Percentiles rank a stretch among this genome's conserved stretches.
Conservation (phyloP, 306 rosid genomes). For the Malus asiatica region DNA sequence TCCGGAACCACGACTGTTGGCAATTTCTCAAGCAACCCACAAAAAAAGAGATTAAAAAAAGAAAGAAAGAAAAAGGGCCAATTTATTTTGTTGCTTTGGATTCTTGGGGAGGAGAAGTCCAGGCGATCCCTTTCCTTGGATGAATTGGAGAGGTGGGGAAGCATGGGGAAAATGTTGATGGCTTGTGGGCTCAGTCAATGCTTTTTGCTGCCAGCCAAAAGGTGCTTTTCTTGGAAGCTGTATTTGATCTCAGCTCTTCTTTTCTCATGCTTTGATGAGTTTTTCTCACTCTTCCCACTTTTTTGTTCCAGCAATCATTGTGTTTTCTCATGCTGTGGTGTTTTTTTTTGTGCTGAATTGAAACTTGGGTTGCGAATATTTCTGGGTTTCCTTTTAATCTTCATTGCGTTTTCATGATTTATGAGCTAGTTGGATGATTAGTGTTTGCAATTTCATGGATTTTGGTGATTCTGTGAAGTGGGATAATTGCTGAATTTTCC, state of each 20-base stretch:
- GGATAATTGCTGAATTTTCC: conserved; percentile 4
- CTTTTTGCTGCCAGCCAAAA: conserved; percentile 38
- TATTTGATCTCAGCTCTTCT: conserved; percentile 16
- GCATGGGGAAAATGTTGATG: conserved; percentile 42
- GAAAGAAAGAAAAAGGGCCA: conserved; percentile 14
- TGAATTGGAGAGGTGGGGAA: conserved; percentile 25
- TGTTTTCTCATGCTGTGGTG: conserved; percentile 29
- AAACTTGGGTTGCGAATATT: conserved; percentile 25
- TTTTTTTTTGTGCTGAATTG: conserved; percentile 18
- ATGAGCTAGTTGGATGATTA: conserved; percentile 13
- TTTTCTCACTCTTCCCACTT: conserved; percentile 34
- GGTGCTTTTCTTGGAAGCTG: conserved; percentile 29
- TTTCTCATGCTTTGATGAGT: conserved; percentile 22
- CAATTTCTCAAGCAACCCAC: conserved; percentile 9
- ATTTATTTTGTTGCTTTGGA: conserved; percentile 46
- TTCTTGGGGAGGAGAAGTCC: conserved; percentile 50
- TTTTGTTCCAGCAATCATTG: conserved; percentile 20
- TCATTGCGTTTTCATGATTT: conserved; percentile 13
- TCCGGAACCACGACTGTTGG: neutral
- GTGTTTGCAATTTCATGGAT: conserved; percentile 1
- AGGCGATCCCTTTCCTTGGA: conserved; percentile 19
- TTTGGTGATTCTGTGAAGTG: conserved; percentile 8
- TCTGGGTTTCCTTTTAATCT: conserved; percentile 2
- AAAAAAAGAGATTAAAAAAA: neutral
- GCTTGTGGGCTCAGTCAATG: conserved; percentile 66